phyloP scores from a whole-genome alignment of 2,329 filamentous ascomycete species.

The Aspergillus jensenii region DNA sequence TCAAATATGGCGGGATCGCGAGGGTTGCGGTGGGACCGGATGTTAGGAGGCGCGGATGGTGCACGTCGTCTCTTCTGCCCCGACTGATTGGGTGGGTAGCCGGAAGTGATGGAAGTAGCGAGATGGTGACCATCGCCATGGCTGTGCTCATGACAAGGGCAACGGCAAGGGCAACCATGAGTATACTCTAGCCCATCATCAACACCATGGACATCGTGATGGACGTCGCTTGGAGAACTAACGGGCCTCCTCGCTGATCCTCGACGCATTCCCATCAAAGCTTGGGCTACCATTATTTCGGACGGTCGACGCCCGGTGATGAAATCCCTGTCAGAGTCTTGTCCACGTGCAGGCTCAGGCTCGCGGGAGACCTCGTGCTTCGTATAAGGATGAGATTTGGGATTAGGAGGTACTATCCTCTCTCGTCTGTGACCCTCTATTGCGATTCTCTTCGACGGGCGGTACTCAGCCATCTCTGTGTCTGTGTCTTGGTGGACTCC shows the following conservation, averaged over 20 bases:
- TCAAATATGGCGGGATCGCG: background rate
- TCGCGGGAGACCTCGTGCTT: background rate
- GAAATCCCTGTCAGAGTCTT: background rate
- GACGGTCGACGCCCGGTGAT: slow-evolving; percentile 1
- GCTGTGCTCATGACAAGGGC: too few relatives aligned
- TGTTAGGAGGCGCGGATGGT: too few relatives aligned
- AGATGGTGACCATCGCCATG: background rate
- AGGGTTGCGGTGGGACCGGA: too few relatives aligned
- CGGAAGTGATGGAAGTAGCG: background rate
- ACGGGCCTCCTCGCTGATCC: slow-evolving; percentile 18
- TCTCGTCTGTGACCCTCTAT: background rate
- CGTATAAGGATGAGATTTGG: background rate
- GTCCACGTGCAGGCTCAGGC: background rate
- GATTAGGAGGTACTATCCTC: background rate
- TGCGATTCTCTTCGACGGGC: slow-evolving; percentile 3
- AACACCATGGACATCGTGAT: background rate
- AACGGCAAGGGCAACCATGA: too few relatives aligned
- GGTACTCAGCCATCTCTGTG: background rate
- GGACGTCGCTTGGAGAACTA: background rate
- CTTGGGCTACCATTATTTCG: slow-evolving; percentile 40
- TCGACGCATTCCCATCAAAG: slow-evolving; percentile 36
- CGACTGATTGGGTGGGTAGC: background rate
- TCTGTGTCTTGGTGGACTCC: slow-evolving; percentile 22
- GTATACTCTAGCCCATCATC: background rate
- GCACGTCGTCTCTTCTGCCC: background rate